These are phyloP conservation scores for Globisporangium polare DNA, from an alignment of 352 stramenopile species.

Conservation along the genomic window DNA sequence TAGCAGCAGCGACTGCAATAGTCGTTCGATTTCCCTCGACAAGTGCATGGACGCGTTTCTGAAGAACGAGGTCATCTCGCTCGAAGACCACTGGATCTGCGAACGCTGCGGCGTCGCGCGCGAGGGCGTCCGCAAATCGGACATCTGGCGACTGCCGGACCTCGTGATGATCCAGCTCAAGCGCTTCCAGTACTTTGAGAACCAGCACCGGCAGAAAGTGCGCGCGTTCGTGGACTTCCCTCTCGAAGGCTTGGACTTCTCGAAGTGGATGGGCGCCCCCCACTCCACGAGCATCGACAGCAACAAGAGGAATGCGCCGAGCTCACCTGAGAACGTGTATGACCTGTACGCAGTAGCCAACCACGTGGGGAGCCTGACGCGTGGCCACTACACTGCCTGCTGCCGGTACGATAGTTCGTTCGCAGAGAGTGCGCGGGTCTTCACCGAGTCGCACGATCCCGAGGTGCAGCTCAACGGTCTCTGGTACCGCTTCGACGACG, in stretches of 20 bases:
- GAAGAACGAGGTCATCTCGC: slow-evolving; percentile 59
- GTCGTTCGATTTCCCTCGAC: slow-evolving; percentile 39
- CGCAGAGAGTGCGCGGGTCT: slow-evolving; percentile 51
- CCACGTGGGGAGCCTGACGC: slow-evolving; percentile 93
- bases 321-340: slow-evolving; percentile 52
- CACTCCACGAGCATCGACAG: background rate
- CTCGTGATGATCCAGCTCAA: slow-evolving; percentile 89
- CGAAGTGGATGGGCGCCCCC: slow-evolving; percentile 50
- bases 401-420: slow-evolving; percentile 74
- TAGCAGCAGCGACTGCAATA: slow-evolving; percentile 3
- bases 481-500: slow-evolving; percentile 84
- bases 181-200: slow-evolving; percentile 85
- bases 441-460: slow-evolving; percentile 25
- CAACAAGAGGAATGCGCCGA: slow-evolving; percentile 4
- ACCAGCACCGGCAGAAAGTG: slow-evolving; percentile 81
- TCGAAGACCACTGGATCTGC: slow-evolving; percentile 76
- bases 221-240: slow-evolving; percentile 78
- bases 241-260: slow-evolving; percentile 75
- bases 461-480: slow-evolving; percentile 53
- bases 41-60: slow-evolving; percentile 75
- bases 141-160: slow-evolving; percentile 73
- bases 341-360: slow-evolving; percentile 98
- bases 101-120: slow-evolving; percentile 63
- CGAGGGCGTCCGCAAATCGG: slow-evolving; percentile 48
- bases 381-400: slow-evolving; percentile 94